Evolutionary conservation across 768 basidiomycete species (phyloP), one percentile per base, ranked within the genome.

Genomic region (Tricholoma sp.): DNA sequence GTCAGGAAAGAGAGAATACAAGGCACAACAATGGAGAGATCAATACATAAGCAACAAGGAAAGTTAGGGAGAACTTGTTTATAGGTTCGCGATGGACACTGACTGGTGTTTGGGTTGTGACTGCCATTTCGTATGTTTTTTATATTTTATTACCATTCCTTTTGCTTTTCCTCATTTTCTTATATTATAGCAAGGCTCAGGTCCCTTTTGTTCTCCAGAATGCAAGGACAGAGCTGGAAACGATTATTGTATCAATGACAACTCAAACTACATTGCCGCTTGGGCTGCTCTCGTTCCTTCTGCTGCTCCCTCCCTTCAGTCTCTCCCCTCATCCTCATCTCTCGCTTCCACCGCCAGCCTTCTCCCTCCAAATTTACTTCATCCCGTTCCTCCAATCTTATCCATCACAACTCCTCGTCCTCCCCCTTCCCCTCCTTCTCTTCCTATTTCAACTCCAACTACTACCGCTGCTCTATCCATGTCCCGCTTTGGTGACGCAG

Each of bases 31-130:
- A 8, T 29, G 29, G 29, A 29, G 29, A 29, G 3, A 29, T 29
- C 3, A 29, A 29, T 8, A 29, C 29, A 29, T 3, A 29, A 29
- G 8, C 8, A 8, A 29, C 29, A 29, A 29, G 29, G 29, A 29
- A 29, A 3, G 11, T 1, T 29, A n/a, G n/a, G n/a, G n/a, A n/a
- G 29, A 29, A 29, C 29, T 29, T 29, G 8, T 29, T 8, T 29
- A 3, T 3, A 29, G 8, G 10, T 32, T 7, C 31, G 10, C 31
- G 4, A 83, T 86, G 79, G 86, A 87, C 71, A 78, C 80, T 61
- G 81, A 87, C 74, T 87, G 84, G 84, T 90, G 88, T 68, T 74
- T 89, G 62, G 74, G 76, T 55, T 90, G 88, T 75, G 76, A 78
- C 61, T 76, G 79, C 61, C 80, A 77, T 62, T 70, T 85, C 60